Base-by-base conservation (phyloP, 1,284 basidiomycete species). In the Trametes sp. region DNA sequence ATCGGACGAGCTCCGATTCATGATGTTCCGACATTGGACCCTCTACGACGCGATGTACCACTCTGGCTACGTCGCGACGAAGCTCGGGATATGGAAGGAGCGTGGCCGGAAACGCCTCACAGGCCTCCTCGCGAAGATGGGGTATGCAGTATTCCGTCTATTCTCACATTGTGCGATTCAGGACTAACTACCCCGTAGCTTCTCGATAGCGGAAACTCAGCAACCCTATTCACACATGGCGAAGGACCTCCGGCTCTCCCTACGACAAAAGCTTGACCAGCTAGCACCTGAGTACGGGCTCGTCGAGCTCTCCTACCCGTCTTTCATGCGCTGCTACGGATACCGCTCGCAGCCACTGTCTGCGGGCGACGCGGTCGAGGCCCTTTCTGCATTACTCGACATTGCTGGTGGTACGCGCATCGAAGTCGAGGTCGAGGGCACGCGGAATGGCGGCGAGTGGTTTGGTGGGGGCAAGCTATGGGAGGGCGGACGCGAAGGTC, bases 21-120 rank as follows among this genome's bases (percentile, higher is more conserved):
- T 92, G 76, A 83, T 99, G 52, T 97, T 98, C 76, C 85, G 97
- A 56, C 98, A 99, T 78, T 99, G 98, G 98, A 98, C 91, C 52
- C 77, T 99, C 44, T 98, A 98, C 74, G 96, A 98, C 73, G 89
- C 95, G 13, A 99, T 99, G 97, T 92, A 93, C 73, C 97, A 99
- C 75, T 98, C 96, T 1, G 92, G 92, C 66, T 99, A 99, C 72
- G 92, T 99, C 16, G 97, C 96, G 1, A 90, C 92, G 45, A 96
- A 96, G 76, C 84, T 99, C 67, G 95, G 95, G 1, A 93, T 98
- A 54, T 99, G 98, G 98, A 93, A 93, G 72, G 97, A 99, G 74
- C 87, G 88, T 57, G 98, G 98, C 4, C 83, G 92, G 62, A 96
- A 95, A 74, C 87, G 90, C 65, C 78, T 99, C 54, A 94, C 93